A percentile compares a stretch with the other conserved stretches of the same genome.
Conservation (phyloP, 768 basidiomycete species). For the Boletus eberwhitei region DNA sequence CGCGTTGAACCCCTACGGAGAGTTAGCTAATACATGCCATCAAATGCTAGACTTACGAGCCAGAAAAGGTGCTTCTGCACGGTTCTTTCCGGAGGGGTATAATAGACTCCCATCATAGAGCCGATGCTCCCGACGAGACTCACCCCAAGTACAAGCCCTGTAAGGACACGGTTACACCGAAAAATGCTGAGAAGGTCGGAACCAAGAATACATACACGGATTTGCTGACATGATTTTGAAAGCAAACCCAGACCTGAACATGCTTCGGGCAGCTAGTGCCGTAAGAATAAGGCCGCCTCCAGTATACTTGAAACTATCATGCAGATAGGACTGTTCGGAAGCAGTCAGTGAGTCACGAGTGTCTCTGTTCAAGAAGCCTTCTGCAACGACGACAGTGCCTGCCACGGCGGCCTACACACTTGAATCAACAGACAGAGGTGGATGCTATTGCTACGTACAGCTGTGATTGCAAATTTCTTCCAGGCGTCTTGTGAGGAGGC, state of each 20-base stretch:
- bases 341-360: conserved; percentile 64
- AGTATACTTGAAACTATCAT: conserved; percentile 81
- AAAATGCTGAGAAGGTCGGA: background rate
- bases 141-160: conserved; percentile 79
- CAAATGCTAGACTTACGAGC: conserved; percentile 48
- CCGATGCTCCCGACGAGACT: conserved; percentile 79
- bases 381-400: conserved; percentile 60
- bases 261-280: conserved; percentile 71
- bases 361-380: conserved; percentile 72
- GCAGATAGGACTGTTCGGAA: conserved; percentile 64
- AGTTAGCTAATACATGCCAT: background rate
- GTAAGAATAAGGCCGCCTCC: conserved; percentile 76
- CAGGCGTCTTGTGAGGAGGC: conserved; percentile 42
- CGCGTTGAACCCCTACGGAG: conserved; percentile 68
- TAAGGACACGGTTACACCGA: background rate
- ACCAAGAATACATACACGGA: conserved; percentile 53
- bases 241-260: conserved; percentile 67
- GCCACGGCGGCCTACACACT: conserved; percentile 61
- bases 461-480: conserved; percentile 51
- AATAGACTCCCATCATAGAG: conserved; percentile 79
- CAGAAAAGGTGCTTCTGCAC: conserved; percentile 78
- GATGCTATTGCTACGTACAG: conserved; percentile 36
- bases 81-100: conserved; percentile 73
- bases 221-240: conserved; percentile 80
- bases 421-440: background rate